phyloP scores from a whole-genome alignment of 495 filamentous ascomycete genomes.

The Cudoniella acicularis region DNA sequence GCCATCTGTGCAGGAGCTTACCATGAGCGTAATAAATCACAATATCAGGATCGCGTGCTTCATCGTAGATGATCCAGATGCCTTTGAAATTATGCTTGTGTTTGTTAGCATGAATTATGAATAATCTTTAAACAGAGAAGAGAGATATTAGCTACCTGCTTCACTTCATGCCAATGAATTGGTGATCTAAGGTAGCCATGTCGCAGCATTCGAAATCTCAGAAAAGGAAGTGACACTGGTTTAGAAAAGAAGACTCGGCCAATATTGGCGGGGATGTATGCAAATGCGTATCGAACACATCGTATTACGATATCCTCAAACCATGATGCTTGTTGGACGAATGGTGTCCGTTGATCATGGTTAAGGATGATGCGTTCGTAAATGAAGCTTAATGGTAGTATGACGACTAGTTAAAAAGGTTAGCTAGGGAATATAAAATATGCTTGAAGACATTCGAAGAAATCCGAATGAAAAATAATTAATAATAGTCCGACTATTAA shows the following conservation, averaged over 20 bases:
- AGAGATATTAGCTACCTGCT: slow-evolving; percentile 33
- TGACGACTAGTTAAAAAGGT: slow-evolving; percentile 43
- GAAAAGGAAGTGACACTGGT: slow-evolving; percentile 63
- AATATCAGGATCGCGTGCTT: slow-evolving; percentile 55
- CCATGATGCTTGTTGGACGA: slow-evolving; percentile 57
- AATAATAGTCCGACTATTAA: no score
- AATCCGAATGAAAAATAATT: not conserved
- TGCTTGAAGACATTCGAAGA: not conserved
- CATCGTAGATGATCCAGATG: slow-evolving; percentile 56
- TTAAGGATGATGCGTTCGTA: slow-evolving; percentile 51
- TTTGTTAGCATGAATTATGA: no score
- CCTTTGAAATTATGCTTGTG: slow-evolving; percentile 49
- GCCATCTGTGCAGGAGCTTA: slow-evolving; percentile 25
- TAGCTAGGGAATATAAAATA: not conserved
- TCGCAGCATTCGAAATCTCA: slow-evolving; percentile 67
- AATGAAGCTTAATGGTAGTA: slow-evolving; percentile 54
- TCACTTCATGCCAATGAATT: slow-evolving; percentile 57
- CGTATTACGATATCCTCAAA: slow-evolving; percentile 74
- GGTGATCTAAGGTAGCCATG: slow-evolving; percentile 61
- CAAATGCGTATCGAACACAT: slow-evolving; percentile 73
- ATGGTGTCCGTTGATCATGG: slow-evolving; percentile 45
- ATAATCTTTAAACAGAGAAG: no score
- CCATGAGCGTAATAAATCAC: slow-evolving; percentile 74
- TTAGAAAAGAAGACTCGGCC: slow-evolving; percentile 75
- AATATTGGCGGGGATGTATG: slow-evolving; percentile 59